Conservation (phyloP, 2,329 filamentous ascomycete species). For the Xylaria sp. region DNA sequence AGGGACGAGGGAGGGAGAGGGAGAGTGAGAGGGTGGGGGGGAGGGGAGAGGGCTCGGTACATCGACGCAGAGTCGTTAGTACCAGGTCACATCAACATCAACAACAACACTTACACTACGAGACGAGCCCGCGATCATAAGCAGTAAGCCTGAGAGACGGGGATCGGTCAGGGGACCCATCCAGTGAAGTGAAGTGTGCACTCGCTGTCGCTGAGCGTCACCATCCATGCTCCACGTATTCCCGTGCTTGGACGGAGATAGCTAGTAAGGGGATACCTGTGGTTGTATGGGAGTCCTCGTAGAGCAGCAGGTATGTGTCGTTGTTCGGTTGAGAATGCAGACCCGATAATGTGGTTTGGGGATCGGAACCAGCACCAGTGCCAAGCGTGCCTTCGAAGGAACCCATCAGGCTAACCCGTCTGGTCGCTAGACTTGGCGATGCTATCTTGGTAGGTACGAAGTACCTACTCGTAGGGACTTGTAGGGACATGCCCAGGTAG, state of each 20-base stretch:
- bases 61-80: no score
- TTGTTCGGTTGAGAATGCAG: constrained; percentile 1
- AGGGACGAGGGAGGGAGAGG: background rate
- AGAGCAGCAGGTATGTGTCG: no score
- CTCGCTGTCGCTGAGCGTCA: background rate
- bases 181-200: background rate
- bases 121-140: no score
- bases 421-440: background rate
- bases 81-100: no score
- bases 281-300: background rate
- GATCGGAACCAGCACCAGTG: constrained; percentile 13
- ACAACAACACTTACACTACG: no score
- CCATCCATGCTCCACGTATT: background rate
- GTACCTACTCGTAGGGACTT: no score
- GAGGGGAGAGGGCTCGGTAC: background rate
- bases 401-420: background rate
- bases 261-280: background rate
- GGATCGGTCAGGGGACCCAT: background rate
- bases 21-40: background rate
- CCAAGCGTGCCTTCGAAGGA: background rate
- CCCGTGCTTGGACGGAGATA: background rate
- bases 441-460: background rate
- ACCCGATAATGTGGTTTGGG: constrained; percentile 20
- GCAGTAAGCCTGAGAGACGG: no score
- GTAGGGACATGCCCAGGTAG: no score